Evolutionary conservation across 495 filamentous ascomycete species (phyloP), one percentile per base, ranked within the genome.

Genomic region (Bathelium albidoporum): DNA sequence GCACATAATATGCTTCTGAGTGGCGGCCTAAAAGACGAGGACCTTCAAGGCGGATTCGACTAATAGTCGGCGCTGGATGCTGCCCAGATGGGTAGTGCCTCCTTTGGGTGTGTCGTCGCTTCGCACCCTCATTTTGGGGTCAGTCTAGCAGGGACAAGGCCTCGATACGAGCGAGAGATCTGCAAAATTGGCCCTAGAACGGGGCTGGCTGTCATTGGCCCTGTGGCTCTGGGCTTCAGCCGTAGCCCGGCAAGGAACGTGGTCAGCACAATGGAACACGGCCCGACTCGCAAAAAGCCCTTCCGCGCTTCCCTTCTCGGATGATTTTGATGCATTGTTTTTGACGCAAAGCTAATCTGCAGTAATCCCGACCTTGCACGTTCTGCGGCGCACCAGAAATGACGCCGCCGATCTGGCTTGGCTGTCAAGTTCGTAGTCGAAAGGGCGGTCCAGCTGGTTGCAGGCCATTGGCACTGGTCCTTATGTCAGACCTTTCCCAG

Each of bases 301-400:
- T 55, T 24, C 49, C 49, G 49, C 49, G 20, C 43, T 49, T 55
- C 24, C 24, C 49, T 16, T 29, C 49, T 55, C 49, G 49, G 49
- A 55, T 55, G 49, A 55, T 55, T 55, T 55, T 55, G 5, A 55
- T 55, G 49, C 49, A 55, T 55, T 55, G 49, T 29, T 55, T 41
- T 55, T 29, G 24, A 29, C 29, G 49, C 49, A 55, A 3, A n/a
- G n/a, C 22, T 39, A 49, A 3, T 49, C 49, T 16, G 4, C 5
- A 3, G 16, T 20, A 9, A 55, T 28, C 49, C 49, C 10, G 9
- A 24, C 14, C 11, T 5, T 49, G 44, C 44, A 49, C 44, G 44
- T 22, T 22, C 49, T 55, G 43, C 43, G 43, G 43, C 43, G n/a
- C 43, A 49, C 9, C 49, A 55, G 14, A 28, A 9, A 55, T 29